phyloP scores from a whole-genome alignment of 139 green algal genomes.

The Tetraselmis striata region DNA sequence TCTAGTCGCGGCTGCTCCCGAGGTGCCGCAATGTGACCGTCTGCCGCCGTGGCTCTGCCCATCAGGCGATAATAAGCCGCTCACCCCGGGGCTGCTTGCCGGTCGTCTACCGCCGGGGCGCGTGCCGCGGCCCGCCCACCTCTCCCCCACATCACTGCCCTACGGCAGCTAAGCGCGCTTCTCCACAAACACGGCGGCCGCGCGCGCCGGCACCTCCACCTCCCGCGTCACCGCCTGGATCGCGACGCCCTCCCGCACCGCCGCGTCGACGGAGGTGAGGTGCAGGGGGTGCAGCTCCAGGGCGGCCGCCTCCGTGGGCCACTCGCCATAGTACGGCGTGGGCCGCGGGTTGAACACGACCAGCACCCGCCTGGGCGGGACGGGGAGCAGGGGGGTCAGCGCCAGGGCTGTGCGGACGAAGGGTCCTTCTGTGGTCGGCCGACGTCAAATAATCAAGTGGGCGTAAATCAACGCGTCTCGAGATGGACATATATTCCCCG shows the following conservation, averaged over 20 bases:
- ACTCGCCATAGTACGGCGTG: not conserved
- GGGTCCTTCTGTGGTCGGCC: no score
- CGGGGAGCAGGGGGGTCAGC: not conserved
- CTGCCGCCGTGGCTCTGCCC: no score
- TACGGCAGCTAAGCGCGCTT: not conserved
- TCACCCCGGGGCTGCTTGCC: no score
- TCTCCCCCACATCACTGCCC: no score
- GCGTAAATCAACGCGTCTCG: no score
- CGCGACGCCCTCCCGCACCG: not conserved
- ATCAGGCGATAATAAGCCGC: no score
- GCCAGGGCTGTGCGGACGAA: no score
- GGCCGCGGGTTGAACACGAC: slow-evolving; percentile 48
- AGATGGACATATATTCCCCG: slow-evolving; percentile 31
- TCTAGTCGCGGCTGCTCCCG: no score
- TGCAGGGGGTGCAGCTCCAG: slow-evolving; percentile 29
- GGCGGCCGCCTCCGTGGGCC: not conserved
- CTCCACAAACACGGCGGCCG: slow-evolving; percentile 41
- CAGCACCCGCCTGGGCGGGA: slow-evolving; percentile 30
- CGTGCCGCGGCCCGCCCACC: no score
- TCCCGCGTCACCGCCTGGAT: not conserved
- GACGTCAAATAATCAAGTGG: no score
- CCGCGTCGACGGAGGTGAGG: not conserved
- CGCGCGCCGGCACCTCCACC: slow-evolving; percentile 23
- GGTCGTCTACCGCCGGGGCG: no score
- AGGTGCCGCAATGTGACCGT: no score